Evolutionary conservation across 176 grass and related monocot genomes (phyloP).

Genomic region (Rhynchospora pubera): DNA sequence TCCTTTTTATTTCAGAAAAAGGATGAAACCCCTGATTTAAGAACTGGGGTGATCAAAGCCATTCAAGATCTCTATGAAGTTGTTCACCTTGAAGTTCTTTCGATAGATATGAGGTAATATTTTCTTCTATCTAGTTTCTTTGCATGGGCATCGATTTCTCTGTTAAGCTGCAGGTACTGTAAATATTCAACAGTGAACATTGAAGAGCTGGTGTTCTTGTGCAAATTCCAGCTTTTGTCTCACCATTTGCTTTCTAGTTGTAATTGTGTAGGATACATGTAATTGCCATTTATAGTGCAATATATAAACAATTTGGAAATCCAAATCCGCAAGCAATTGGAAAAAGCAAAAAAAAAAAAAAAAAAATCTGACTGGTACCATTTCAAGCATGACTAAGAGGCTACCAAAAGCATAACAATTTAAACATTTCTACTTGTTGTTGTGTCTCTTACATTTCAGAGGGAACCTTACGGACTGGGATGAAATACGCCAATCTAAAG

Average conservation of each 20-base stretch:
- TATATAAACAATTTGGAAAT: not conserved
- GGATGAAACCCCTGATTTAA: slow-evolving; percentile 43
- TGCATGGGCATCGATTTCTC: not conserved
- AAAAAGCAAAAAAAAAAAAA: not conserved
- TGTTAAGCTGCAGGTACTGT: not conserved
- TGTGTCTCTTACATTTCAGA: slow-evolving; percentile 37
- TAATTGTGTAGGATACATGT: not conserved
- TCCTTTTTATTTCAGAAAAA: slow-evolving; percentile 43
- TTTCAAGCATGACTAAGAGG: not conserved
- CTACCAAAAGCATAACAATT: not conserved
- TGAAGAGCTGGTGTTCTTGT: not conserved
- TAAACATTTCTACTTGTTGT: slow-evolving; percentile 18
- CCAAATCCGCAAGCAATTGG: not conserved
- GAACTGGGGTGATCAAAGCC: slow-evolving; percentile 67
- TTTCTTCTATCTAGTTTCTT: not conserved
- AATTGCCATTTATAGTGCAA: not conserved
- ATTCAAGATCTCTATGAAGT: slow-evolving; percentile 87
- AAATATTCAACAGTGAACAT: not conserved
- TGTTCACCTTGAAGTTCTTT: slow-evolving; percentile 65
- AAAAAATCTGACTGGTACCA: too few relatives aligned
- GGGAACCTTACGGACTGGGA: slow-evolving; percentile 55
- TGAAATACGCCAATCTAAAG: slow-evolving; percentile 48
- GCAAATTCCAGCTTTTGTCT: not conserved
- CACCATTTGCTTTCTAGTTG: not conserved
- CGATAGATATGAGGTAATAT: slow-evolving; percentile 61